phyloP scores from a whole-genome alignment of 139 green algal genomes.

The Chara braunii region DNA sequence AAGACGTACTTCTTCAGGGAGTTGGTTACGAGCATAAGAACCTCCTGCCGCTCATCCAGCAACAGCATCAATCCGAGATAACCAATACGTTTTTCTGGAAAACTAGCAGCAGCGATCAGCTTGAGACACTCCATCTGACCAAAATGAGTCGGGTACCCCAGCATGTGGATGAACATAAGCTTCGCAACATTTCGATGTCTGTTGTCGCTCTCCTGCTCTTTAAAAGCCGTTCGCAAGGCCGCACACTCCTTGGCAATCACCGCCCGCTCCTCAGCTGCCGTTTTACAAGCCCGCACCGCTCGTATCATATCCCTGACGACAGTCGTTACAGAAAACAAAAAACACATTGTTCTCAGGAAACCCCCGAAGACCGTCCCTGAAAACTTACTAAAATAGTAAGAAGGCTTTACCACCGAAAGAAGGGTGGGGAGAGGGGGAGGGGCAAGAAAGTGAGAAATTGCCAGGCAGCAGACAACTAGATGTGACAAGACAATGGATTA shows the following conservation, averaged over 20 bases:
- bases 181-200: slow-evolving; percentile 93
- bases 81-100: slow-evolving; percentile 66
- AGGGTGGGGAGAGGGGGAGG: background rate
- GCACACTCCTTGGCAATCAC: slow-evolving; percentile 93
- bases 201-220: slow-evolving; percentile 39
- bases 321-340: too few species aligned
- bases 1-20: slow-evolving; percentile 84
- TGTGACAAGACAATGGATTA: background rate
- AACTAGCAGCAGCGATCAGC: slow-evolving; percentile 48
- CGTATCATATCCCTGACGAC: slow-evolving; percentile 85
- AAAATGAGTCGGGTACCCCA: slow-evolving; percentile 98
- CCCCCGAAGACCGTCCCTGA: background rate
- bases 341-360: background rate
- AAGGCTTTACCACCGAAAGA: background rate
- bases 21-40: slow-evolving; percentile 99
- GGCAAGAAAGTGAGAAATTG: background rate
- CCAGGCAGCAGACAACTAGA: background rate
- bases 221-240: slow-evolving; percentile 67
- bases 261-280: slow-evolving; percentile 87
- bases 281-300: slow-evolving; percentile 78
- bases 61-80: slow-evolving; percentile 97
- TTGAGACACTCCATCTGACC: slow-evolving; percentile 99
- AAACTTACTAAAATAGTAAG: background rate
- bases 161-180: slow-evolving; percentile 99
- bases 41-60: slow-evolving; percentile 94